Conservation (phyloP, 176 grass and related monocot species). For the Oropetium thomaeum region DNA sequence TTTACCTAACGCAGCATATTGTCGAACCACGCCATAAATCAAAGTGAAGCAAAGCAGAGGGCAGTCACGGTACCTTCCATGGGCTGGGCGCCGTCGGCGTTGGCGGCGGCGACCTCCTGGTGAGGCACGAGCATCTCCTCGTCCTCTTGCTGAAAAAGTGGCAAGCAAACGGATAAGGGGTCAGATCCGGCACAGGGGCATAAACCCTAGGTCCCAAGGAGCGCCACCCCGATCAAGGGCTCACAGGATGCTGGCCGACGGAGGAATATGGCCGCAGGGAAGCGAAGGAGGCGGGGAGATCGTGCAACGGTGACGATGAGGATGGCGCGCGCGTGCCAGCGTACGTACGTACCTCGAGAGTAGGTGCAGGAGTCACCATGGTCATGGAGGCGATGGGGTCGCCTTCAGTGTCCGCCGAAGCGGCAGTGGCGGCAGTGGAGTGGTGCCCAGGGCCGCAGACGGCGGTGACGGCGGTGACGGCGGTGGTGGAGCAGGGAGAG, state of each 20-base stretch:
- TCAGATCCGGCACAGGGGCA: slow-evolving; percentile 52
- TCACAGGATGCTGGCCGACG: not conserved
- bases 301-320: not conserved
- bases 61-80: slow-evolving; percentile 69
- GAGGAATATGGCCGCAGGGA: not conserved
- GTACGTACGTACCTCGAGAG: slow-evolving; percentile 59
- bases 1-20: slow-evolving; percentile 10
- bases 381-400: slow-evolving; percentile 39
- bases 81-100: slow-evolving; percentile 57
- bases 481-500: not conserved
- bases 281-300: not conserved
- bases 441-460: not conserved
- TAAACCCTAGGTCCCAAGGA: slow-evolving; percentile 30
- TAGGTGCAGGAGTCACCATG: slow-evolving; percentile 68
- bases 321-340: not conserved
- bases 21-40: slow-evolving; percentile 29
- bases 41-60: slow-evolving; percentile 17
- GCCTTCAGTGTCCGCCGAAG: not conserved
- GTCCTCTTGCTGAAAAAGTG: slow-evolving; percentile 54
- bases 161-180: not conserved
- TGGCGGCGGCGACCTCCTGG: slow-evolving; percentile 56
- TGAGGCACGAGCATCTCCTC: slow-evolving; percentile 84
- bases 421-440: not conserved
- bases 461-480: slow-evolving; percentile 9
- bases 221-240: not conserved